phyloP scores from a whole-genome alignment of 2,329 filamentous ascomycete genomes.

The Corniculantispora saksenae region DNA sequence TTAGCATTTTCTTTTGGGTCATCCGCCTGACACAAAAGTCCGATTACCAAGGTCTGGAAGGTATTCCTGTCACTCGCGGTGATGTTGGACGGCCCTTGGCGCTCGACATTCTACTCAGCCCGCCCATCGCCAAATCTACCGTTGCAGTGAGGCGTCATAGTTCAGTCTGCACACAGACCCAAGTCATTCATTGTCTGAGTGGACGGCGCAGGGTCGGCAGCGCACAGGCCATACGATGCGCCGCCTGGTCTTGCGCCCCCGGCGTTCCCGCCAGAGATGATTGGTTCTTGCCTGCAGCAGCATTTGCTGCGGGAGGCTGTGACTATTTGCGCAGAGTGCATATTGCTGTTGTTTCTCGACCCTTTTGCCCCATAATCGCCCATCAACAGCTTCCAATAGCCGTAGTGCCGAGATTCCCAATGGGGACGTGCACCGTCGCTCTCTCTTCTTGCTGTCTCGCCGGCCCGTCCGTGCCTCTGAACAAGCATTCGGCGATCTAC shows the following conservation, averaged over 20 bases:
- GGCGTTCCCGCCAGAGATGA: neutral
- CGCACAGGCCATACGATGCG: constrained; percentile 12
- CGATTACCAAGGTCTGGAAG: neutral
- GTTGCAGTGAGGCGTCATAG: constrained; percentile 15
- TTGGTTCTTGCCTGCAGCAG: neutral
- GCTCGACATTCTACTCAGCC: neutral
- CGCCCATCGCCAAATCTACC: constrained; percentile 17
- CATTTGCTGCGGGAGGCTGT: constrained; percentile 10
- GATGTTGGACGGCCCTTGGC: neutral
- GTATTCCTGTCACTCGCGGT: neutral
- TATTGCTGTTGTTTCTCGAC: neutral
- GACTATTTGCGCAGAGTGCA: constrained; percentile 10
- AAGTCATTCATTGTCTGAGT: constrained; percentile 15
- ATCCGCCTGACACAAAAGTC: neutral
- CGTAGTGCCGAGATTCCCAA: constrained; percentile 18
- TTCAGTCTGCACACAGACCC: constrained; percentile 8
- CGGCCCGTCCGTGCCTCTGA: constrained; percentile 9
- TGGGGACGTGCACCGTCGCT: constrained; percentile 12
- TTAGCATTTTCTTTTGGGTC: neutral
- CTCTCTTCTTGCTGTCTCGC: neutral
- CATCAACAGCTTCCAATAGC: constrained; percentile 14
- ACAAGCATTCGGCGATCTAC: neutral
- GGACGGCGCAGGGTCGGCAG: neutral
- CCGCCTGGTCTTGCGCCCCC: neutral
- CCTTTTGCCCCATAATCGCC: neutral